These are phyloP conservation scores for Iberis pinnata DNA, from an alignment of 345 rosid genomes.

Conservation along the genomic window DNA sequence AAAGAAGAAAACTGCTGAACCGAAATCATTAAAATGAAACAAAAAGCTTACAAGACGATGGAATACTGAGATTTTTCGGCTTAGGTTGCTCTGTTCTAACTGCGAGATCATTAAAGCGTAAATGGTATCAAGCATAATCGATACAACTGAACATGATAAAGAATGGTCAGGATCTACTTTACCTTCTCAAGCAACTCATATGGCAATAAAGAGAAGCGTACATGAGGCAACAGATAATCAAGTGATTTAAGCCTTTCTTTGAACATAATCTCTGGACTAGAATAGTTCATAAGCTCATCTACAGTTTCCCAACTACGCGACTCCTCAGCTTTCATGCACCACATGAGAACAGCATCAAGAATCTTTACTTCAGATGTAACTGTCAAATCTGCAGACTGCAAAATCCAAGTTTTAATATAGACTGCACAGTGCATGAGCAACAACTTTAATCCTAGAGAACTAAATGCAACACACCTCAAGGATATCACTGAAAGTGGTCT, in stretches of 20 bases:
- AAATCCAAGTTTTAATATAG: constrained; percentile 16
- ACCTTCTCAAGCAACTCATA: constrained; percentile 63
- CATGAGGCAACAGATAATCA: constrained; percentile 52
- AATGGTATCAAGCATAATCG: constrained; percentile 15
- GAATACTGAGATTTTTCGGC: constrained; percentile 37
- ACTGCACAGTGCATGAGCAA: neutral
- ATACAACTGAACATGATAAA: neutral
- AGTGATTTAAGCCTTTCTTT: constrained; percentile 56
- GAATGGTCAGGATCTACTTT: constrained; percentile 18
- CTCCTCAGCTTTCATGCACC: constrained; percentile 71
- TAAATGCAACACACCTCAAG: constrained; percentile 68
- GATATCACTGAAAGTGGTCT: constrained; percentile 56
- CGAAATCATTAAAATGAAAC: neutral
- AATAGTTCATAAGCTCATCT: constrained; percentile 42
- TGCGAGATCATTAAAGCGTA: constrained; percentile 37
- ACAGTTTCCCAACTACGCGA: constrained; percentile 61
- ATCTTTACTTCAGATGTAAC: constrained; percentile 91
- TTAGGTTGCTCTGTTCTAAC: constrained; percentile 61
- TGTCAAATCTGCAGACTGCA: constrained; percentile 87
- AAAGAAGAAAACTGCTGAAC: neutral
- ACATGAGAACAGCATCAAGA: constrained; percentile 81
- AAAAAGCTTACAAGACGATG: constrained; percentile 55
- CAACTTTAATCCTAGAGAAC: too few species aligned
- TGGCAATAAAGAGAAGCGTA: constrained; percentile 77
- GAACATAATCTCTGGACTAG: constrained; percentile 41